Base-by-base conservation (phyloP, 331 rosid genomes). In the Quercus lobata region DNA sequence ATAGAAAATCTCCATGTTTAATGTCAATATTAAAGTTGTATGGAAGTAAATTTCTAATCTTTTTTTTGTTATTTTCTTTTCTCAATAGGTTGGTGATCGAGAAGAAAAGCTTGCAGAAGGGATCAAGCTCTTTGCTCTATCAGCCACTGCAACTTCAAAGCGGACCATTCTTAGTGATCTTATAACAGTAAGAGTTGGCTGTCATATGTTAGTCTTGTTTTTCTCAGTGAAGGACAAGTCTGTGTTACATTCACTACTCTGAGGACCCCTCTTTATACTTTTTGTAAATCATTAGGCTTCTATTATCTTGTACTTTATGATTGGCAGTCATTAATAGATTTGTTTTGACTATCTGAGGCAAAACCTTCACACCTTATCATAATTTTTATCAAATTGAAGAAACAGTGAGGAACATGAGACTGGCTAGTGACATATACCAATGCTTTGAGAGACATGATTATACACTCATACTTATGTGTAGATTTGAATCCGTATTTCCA, bases 31-130 rank as follows among this genome's bases (percentile, higher is more conserved):
- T 8, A 69, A 74, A 76, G 70, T 32, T 63, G 27, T 14, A 32
- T 9, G 34, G 70, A 25, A 49, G 34, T 70, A 4, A 55, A 34
- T 74, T 56, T 57, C 14, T 12, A 76, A 19, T 21, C 29, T 62
- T 61, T 18, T 69, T 54, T 6, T 65, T 68, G 11, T 83, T 83
- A 14, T 57, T 27, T 57, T 82, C 78, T 37, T 63, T 69, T 57
- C 16, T 72, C 66, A 52, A 52, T 74, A 96, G 99, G 99, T 96
- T 86, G 99, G 99, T 0, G 99, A 93, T 35, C 88, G 88, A 81
- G 97, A 96, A 3, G 99, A 96, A 81, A 96, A 96, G 80, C 98
- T 96, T 77, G 99, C 99, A 21, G 98, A 91, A 89, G 99, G 99
- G 77, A 96, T 96, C 89, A 96, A 91, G 83, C 98, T 96, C 57